Evolutionary conservation across 345 rosid genomes (phyloP), one percentile per base, ranked within the genome.

Genomic region (Bruguiera gymnorhiza): DNA sequence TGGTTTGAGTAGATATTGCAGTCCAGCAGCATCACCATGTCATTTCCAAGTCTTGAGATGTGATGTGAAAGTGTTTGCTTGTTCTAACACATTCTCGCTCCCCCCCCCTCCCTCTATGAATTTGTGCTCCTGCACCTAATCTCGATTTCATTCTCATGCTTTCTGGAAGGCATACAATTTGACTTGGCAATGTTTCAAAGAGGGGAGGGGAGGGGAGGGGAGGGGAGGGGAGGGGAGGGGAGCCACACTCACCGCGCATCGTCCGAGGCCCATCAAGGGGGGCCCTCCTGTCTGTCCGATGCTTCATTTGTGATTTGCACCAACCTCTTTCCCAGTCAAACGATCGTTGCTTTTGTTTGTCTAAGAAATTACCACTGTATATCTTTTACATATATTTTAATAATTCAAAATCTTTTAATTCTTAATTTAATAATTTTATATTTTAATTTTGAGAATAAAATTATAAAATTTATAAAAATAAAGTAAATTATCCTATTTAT

Each of bases 291-390:
- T 63, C 74, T 63, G 60, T 71, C 24, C 56, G 75, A 79, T 81
- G 85, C 81, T 63, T 48, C 61, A 10, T 8, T 31, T 43, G 50
- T 53, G 73, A 78, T 62, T 29, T 48, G 65, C 78, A 69, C 63
- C 29, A 70, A 56, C n/a, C 65, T 53, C 36, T 69, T 65, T 26
- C 19, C 3, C 6, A 29, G 30, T 75, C 62, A 65, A 72, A n/a
- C 31, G 59, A 23, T 20, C 59, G 34, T 51, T 34, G 75, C 84
- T 79, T 62, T 72, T 82, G 85, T 79, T 74, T 30, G 36, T 64
- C 72, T 66, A 80, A 76, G 61, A 83, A 87, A 76, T 81, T 79
- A 82, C 84, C 64, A 24, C 34, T 62, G 81, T 75, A 78, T 82
- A 32, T 37, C 66, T 76, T 73, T 55, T 13, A 29, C 43, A 6